These are phyloP conservation scores for Pythium sukuiense DNA, from an alignment of 352 stramenopile species.

Conservation along the genomic window DNA sequence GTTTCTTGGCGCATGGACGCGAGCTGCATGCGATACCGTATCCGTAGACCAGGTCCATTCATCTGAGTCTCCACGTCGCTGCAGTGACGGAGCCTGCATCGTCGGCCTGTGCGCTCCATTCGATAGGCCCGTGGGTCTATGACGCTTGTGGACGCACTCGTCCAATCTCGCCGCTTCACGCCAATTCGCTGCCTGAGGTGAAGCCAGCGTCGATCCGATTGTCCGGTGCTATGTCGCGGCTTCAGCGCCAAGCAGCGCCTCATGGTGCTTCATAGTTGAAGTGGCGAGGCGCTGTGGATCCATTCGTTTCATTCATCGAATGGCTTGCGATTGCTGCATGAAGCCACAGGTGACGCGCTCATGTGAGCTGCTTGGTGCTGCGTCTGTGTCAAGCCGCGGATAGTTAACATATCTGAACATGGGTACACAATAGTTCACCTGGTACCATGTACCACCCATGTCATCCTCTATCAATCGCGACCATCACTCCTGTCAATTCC, in stretches of 20 bases:
- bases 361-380: neutral
- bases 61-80: neutral
- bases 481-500: neutral
- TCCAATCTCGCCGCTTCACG: neutral
- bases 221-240: neutral
- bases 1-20: slow-evolving; percentile 1
- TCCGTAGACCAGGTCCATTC: neutral
- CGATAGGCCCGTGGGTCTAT: neutral
- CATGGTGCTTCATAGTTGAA: neutral
- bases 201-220: neutral
- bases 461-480: neutral
- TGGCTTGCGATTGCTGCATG: neutral
- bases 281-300: neutral
- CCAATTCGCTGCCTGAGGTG: neutral
- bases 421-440: slow-evolving; percentile 1
- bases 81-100: neutral
- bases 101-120: neutral
- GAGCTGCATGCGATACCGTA: neutral
- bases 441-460: slow-evolving; percentile 21
- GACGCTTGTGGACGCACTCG: neutral
- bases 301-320: neutral
- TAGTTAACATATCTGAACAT: neutral
- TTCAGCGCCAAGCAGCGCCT: neutral
- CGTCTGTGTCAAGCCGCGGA: neutral
- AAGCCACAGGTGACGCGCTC: neutral